Conservation (phyloP, 2,329 filamentous ascomycete species). For the Trichoderma breve region DNA sequence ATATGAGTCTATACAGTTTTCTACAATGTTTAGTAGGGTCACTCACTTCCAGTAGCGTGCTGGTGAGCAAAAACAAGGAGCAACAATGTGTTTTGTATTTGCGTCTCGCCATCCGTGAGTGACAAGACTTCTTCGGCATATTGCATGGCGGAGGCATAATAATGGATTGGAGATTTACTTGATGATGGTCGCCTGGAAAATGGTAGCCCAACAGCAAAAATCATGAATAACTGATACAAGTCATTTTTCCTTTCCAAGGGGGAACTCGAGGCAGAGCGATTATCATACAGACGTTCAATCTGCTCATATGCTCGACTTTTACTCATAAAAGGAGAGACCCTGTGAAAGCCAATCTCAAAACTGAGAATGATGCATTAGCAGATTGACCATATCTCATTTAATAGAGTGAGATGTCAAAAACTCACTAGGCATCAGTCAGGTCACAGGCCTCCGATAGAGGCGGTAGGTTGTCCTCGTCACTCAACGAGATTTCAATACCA, state of each 20-base stretch:
- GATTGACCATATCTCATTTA: not conserved
- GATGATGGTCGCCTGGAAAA: not conserved
- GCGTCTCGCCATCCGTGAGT: not conserved
- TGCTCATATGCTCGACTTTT: slow-evolving; percentile 8
- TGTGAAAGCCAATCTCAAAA: not conserved
- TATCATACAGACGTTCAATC: not conserved
- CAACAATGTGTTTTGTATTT: not conserved
- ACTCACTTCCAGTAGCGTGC: not conserved
- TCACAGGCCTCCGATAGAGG: not conserved
- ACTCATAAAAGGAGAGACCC: slow-evolving; percentile 13
- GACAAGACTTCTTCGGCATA: not conserved
- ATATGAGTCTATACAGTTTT: not conserved
- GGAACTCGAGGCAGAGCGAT: not conserved
- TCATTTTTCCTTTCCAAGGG: not conserved
- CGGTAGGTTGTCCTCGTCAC: not conserved
- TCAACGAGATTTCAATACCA: not conserved
- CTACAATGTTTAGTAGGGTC: not conserved
- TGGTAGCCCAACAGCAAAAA: not conserved
- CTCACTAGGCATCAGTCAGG: not conserved
- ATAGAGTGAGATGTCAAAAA: not conserved
- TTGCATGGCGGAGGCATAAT: not conserved
- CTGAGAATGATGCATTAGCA: not conserved
- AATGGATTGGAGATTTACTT: not conserved
- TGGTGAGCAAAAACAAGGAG: not conserved
- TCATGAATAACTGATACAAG: not conserved